These are phyloP conservation scores for Aspergillus nanangensis DNA, from an alignment of 495 filamentous ascomycete genomes.

Conservation along the genomic window DNA sequence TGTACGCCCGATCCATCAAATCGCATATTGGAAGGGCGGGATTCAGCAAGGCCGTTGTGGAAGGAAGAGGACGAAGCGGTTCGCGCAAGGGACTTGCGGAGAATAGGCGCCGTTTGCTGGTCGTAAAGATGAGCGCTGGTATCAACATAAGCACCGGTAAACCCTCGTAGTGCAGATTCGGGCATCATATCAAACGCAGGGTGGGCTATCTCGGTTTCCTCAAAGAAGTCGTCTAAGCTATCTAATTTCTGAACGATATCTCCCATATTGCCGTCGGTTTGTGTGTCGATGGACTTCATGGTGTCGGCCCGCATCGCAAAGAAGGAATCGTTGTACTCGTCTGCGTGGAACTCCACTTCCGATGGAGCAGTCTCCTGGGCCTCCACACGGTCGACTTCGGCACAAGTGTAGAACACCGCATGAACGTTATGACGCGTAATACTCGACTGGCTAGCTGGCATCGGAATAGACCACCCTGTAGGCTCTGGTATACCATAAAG, in stretches of 20 bases:
- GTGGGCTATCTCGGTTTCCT: conserved; percentile 52
- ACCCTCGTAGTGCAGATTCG: conserved; percentile 56
- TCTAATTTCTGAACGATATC: conserved; percentile 89
- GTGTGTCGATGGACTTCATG: conserved; percentile 85
- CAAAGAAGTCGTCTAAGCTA: conserved; percentile 93
- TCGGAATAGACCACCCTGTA: conserved; percentile 93
- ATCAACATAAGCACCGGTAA: conserved; percentile 64
- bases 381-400: conserved; percentile 54
- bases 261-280: conserved; percentile 70
- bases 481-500: conserved; percentile 96
- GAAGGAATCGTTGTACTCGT: conserved; percentile 79
- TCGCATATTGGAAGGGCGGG: conserved; percentile 50
- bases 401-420: conserved; percentile 89
- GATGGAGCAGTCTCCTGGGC: conserved; percentile 64
- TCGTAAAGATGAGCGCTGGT: conserved; percentile 86
- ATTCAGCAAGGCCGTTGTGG: conserved; percentile 81
- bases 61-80: conserved; percentile 74
- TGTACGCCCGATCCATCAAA: conserved; percentile 59
- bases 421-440: conserved; percentile 90
- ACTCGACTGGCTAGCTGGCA: conserved; percentile 82
- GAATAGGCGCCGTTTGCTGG: conserved; percentile 86
- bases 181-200: conserved; percentile 37
- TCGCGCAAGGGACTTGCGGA: conserved; percentile 73
- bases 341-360: conserved; percentile 85
- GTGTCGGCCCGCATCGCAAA: conserved; percentile 80